These are phyloP conservation scores for Plasmodium knowlesi DNA, from an alignment of 169 alveolate genomes.

Conservation along the genomic window DNA sequence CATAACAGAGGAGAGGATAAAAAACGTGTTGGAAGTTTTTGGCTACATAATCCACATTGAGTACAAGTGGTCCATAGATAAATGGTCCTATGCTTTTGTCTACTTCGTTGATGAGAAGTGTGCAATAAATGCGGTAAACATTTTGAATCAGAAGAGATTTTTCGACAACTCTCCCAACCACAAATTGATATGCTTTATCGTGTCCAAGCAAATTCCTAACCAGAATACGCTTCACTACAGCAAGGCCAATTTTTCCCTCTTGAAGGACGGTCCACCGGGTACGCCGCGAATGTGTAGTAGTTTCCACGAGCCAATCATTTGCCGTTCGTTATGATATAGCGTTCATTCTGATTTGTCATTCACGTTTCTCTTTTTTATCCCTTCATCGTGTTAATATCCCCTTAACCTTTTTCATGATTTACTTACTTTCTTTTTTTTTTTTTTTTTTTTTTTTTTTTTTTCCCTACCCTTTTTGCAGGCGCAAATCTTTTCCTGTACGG, in stretches of 20 bases:
- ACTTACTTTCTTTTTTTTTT: not conserved
- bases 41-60: constrained; percentile 76
- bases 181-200: constrained; percentile 77
- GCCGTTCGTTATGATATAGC: not conserved
- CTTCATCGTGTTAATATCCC: not conserved
- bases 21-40: constrained; percentile 73
- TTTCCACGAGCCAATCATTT: not conserved
- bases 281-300: not conserved
- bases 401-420: not conserved
- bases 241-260: constrained; percentile 81
- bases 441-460: not conserved
- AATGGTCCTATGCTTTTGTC: constrained; percentile 83
- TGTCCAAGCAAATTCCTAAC: constrained; percentile 79
- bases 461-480: constrained; percentile 43
- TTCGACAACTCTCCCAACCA: constrained; percentile 81
- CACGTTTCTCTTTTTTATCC: not conserved
- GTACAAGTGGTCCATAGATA: constrained; percentile 78
- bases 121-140: constrained; percentile 80
- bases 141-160: constrained; percentile 76
- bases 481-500: constrained; percentile 83
- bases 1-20: constrained; percentile 79
- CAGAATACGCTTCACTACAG: constrained; percentile 73
- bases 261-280: constrained; percentile 87
- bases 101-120: constrained; percentile 77
- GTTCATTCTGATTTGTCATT: not conserved